phyloP scores from a whole-genome alignment of 306 rosid genomes.

The Carpinus viminea region DNA sequence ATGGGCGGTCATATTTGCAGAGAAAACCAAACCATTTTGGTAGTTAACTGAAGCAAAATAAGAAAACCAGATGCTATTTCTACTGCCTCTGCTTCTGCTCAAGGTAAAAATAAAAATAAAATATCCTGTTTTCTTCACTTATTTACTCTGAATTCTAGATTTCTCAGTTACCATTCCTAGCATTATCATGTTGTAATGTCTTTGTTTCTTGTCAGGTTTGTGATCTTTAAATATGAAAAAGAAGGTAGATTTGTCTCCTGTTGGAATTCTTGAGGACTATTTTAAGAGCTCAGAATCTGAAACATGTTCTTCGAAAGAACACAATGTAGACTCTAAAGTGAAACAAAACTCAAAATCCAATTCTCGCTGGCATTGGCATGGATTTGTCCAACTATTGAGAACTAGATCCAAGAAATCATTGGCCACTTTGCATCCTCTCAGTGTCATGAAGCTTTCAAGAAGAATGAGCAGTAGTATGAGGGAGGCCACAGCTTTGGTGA shows the following conservation, averaged over 20 bases:
- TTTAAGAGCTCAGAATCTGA: slow-evolving; percentile 82
- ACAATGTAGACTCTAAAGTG: slow-evolving; percentile 32
- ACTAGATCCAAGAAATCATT: slow-evolving; percentile 53
- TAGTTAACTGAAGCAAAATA: not conserved
- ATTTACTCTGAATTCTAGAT: not conserved
- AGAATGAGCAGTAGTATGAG: slow-evolving; percentile 72
- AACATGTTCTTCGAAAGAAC: slow-evolving; percentile 65
- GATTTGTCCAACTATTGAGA: slow-evolving; percentile 50
- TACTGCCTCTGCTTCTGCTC: slow-evolving; percentile 3
- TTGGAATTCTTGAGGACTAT: slow-evolving; percentile 84
- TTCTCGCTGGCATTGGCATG: slow-evolving; percentile 66
- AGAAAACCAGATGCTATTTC: slow-evolving; percentile 19
- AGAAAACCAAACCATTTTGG: not conserved
- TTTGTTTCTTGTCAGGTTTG: slow-evolving; percentile 33
- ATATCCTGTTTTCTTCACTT: not conserved
- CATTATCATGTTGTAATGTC: slow-evolving; percentile 12
- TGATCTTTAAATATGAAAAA: slow-evolving; percentile 52
- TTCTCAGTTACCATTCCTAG: not conserved
- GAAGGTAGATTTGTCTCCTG: slow-evolving; percentile 64
- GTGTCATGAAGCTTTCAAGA: slow-evolving; percentile 50
- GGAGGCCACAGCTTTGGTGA: slow-evolving; percentile 37
- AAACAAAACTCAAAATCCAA: slow-evolving; percentile 37
- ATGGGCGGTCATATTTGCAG: slow-evolving; percentile 3
- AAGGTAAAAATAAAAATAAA: slow-evolving; percentile 4
- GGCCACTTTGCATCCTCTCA: slow-evolving; percentile 56